Conservation (phyloP, 345 rosid genomes). For the Litchi chinensis region DNA sequence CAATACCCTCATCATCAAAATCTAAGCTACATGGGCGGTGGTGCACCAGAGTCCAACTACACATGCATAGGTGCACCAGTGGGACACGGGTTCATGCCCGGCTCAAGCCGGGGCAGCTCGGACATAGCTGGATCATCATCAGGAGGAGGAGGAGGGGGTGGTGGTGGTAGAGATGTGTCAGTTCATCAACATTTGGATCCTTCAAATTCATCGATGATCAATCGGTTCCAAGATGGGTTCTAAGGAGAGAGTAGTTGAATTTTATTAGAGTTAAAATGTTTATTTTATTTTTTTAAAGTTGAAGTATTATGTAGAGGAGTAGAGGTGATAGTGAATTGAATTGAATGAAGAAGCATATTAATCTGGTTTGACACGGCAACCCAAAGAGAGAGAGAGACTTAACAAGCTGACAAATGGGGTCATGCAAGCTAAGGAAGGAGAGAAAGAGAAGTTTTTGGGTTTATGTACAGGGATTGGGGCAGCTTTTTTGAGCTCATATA, state of each 20-base stretch:
- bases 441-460: conserved; percentile 39
- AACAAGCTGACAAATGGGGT: conserved; percentile 60
- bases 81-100: conserved; percentile 41
- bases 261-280: conserved; percentile 10
- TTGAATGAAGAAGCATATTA: conserved; percentile 22
- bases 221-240: conserved; percentile 69
- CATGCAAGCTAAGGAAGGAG: conserved; percentile 37
- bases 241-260: conserved; percentile 4
- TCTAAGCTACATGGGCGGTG: conserved; percentile 36
- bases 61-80: conserved; percentile 84
- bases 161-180: conserved; percentile 41
- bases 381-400: conserved; percentile 36
- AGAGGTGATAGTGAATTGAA: not conserved
- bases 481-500: conserved; percentile 65
- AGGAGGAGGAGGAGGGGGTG: conserved; percentile 16
- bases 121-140: conserved; percentile 27
- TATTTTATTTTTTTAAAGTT: conserved; percentile 12
- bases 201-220: conserved; percentile 37
- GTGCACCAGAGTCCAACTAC: conserved; percentile 49
- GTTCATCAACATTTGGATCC: conserved; percentile 50
- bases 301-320: too few relatives aligned
- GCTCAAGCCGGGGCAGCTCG: conserved; percentile 25
- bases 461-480: conserved; percentile 62
- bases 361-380: conserved; percentile 44
- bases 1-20: conserved; percentile 40